A percentile compares a stretch with the other conserved stretches of the same genome.
phyloP scores from a whole-genome alignment of 2,329 filamentous ascomycete genomes.

The Sclerotinia spermophila region DNA sequence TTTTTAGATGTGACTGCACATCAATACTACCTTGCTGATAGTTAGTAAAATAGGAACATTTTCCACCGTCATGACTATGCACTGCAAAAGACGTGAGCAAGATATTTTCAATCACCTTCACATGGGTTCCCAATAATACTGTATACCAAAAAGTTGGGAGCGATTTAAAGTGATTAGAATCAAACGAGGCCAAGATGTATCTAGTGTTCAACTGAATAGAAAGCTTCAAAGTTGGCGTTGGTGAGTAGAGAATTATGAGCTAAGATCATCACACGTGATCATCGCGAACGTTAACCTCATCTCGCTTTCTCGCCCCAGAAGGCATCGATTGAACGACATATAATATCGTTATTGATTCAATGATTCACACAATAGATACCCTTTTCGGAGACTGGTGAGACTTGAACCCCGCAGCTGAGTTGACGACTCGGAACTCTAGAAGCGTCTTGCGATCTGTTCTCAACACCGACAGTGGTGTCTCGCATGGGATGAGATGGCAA shows the following conservation, averaged over 20 bases:
- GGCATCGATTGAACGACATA: background rate
- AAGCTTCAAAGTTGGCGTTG: background rate
- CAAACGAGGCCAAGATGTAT: background rate
- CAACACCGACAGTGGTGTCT: background rate
- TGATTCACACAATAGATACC: background rate
- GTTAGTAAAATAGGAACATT: background rate
- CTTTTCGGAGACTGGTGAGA: background rate
- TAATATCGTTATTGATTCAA: background rate
- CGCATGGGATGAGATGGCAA: background rate
- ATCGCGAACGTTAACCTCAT: background rate
- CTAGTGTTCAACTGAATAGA: background rate
- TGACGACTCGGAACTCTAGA: background rate
- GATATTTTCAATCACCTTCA: background rate
- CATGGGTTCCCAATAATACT: background rate
- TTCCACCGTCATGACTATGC: background rate
- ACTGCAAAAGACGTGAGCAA: background rate
- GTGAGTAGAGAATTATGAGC: background rate
- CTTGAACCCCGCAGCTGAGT: background rate
- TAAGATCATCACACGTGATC: background rate
- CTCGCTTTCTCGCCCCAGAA: background rate
- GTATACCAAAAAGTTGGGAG: background rate
- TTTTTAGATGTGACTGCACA: background rate
- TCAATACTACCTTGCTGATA: background rate
- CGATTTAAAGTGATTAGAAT: background rate
- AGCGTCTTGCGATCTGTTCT: background rate